phyloP scores from a whole-genome alignment of 768 basidiomycete species.

The Serpula lacrymans region DNA sequence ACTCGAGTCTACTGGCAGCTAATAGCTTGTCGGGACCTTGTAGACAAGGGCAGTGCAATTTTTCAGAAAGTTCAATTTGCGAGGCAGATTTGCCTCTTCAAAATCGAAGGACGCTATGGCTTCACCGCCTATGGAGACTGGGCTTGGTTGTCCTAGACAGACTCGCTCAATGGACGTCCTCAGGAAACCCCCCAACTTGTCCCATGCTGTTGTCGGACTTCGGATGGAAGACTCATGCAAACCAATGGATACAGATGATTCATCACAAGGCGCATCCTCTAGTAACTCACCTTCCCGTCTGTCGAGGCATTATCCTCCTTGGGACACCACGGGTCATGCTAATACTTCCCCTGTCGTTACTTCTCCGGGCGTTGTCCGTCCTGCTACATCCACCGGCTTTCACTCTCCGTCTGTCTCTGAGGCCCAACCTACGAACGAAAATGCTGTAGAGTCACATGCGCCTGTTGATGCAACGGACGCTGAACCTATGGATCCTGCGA shows the following conservation, averaged over 20 bases:
- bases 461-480: no score
- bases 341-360: no score
- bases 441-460: no score
- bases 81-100: conserved; percentile 28
- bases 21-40: conserved; percentile 4
- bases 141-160: conserved; percentile 17
- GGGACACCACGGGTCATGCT: no score
- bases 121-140: conserved; percentile 19
- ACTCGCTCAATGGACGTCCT: conserved; percentile 31
- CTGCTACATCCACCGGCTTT: no score
- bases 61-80: conserved; percentile 36
- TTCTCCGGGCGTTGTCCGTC: no score
- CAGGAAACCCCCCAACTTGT: conserved; percentile 23
- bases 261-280: conserved; percentile 24
- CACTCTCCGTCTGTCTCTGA: no score
- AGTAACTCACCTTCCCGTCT: conserved; percentile 17
- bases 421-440: no score
- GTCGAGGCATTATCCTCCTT: conserved; percentile 20
- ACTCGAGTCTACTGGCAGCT: background rate
- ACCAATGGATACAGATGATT: conserved; percentile 28
- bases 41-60: conserved; percentile 35
- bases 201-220: conserved; percentile 17
- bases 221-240: conserved; percentile 18
- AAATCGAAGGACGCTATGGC: conserved; percentile 26
- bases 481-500: no score